Percentiles rank a stretch among this genome's conserved stretches.
Evolutionary conservation across 2,329 filamentous ascomycete genomes (phyloP).

Genomic region (Fusarium dlaminii): DNA sequence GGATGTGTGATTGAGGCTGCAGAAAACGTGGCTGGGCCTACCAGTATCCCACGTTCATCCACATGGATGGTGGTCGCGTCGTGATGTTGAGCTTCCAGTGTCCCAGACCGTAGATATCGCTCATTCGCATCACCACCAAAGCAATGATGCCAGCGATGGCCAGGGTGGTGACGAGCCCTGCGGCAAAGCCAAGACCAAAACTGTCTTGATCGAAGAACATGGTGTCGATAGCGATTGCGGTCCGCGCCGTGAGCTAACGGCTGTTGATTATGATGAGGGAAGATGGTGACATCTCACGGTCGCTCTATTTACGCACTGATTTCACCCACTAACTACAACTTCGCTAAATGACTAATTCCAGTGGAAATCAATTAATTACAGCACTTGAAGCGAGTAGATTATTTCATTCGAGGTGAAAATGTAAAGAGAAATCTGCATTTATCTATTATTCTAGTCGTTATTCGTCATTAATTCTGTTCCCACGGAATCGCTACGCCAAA

Average conservation of each 20-base stretch:
- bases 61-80: conserved; percentile 61
- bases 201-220: conserved; percentile 17
- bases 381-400: background rate
- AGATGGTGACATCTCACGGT: background rate
- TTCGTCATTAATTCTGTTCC: conserved; percentile 28
- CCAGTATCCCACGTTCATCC: conserved; percentile 73
- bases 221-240: background rate
- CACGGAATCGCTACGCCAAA: conserved; percentile 59
- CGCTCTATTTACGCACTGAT: background rate
- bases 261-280: background rate
- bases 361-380: background rate
- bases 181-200: conserved; percentile 44
- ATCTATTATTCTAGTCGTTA: background rate
- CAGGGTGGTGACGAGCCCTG: conserved; percentile 37
- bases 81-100: conserved; percentile 65
- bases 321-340: conserved; percentile 1
- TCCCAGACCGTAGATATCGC: conserved; percentile 58
- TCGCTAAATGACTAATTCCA: conserved; percentile 11
- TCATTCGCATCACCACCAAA: conserved; percentile 37
- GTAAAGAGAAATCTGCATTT: background rate
- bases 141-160: conserved; percentile 22
- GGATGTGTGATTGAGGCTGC: background rate
- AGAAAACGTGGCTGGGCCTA: conserved; percentile 45
- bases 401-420: background rate
- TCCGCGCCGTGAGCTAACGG: background rate